Conservation (phyloP, 495 filamentous ascomycete genomes). For the Xylaria grammica region DNA sequence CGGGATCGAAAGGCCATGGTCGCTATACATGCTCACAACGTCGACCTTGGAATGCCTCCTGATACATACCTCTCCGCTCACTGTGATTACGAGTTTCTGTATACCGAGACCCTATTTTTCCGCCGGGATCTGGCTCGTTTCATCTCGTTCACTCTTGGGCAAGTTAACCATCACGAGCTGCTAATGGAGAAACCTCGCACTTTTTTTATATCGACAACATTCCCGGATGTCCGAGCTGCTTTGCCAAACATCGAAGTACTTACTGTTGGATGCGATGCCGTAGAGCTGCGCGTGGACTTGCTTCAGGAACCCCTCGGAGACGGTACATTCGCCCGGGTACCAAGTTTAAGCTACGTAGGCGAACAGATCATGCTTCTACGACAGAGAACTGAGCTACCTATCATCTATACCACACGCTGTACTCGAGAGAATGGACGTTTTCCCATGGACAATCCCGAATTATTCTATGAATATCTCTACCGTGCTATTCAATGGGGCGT, state of each 20-base stretch:
- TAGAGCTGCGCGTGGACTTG: conserved; percentile 82
- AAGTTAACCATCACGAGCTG: conserved; percentile 74
- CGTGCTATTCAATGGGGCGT: conserved; percentile 85
- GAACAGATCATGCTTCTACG: conserved; percentile 83
- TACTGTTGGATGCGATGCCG: conserved; percentile 81
- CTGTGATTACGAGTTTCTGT: conserved; percentile 84
- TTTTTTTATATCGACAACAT: conserved; percentile 84
- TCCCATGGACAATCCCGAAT: conserved; percentile 74
- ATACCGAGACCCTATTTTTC: conserved; percentile 70
- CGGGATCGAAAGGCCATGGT: conserved; percentile 59
- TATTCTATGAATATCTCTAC: conserved; percentile 78
- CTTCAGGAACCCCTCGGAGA: conserved; percentile 72
- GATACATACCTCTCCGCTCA: conserved; percentile 65
- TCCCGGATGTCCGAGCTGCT: conserved; percentile 83
- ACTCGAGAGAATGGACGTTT: conserved; percentile 81
- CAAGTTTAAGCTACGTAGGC: conserved; percentile 81
- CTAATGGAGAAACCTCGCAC: conserved; percentile 76
- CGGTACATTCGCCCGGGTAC: conserved; percentile 62
- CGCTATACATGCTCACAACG: conserved; percentile 74
- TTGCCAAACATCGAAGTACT: conserved; percentile 83
- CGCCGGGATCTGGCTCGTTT: conserved; percentile 79
- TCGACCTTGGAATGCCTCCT: conserved; percentile 69
- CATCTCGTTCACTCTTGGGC: conserved; percentile 75
- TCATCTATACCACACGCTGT: conserved; percentile 84
- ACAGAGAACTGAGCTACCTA: conserved; percentile 81